Base-by-base conservation (phyloP, 169 alveolate genomes). In the Eimeria sp. region DNA sequence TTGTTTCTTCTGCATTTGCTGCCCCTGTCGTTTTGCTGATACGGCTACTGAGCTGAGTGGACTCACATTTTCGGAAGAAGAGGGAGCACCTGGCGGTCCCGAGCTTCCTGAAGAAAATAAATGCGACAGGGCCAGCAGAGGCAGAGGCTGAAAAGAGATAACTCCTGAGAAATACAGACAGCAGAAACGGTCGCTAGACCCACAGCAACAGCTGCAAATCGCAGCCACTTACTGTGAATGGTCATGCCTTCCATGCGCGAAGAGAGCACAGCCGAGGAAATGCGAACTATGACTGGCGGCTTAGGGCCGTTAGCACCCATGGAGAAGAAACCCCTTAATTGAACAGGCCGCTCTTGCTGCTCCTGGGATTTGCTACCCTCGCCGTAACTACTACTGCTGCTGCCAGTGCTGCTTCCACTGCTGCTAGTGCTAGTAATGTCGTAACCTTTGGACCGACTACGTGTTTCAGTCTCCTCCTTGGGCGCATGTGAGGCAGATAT, bases 191-290 rank as follows among this genome's bases (percentile, higher is more conserved):
- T 40, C n/a, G 51, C 54, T 27, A 16, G 54, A 27, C 54, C 72
- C 14, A 18, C 75, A 83, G 91, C 82, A 86, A 40, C 82, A 43
- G 47, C 65, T 43, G 63, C 63, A 86, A 86, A 51, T 45, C 40
- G 22, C 61, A 61, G 93, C 93, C 7, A 22, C 93, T 58, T 14
- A 86, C 93, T 61, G 67, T 57, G 16, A 63, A n/a, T 4, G 2
- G 9, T 40, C 61, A 30, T 30, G 40, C 27, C 75, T 20, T 61
- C 75, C 82, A 63, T 58, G 34, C 63, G 65, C 34, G 22, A 58
- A 63, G 93, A 86, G 43, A 86, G 61, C 25, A 61, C 93, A 63
- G 78, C 82, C 47, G 93, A 86, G 22, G 93, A 86, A 49, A 86
- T 45, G 16, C 65, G 78, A 22, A 86, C 80, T 5, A 86, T 54